Evolutionary conservation across 192 early-diverging fungal species (phyloP), one percentile per base, ranked within the genome.

Genomic region (Powellomyces hirtus): DNA sequence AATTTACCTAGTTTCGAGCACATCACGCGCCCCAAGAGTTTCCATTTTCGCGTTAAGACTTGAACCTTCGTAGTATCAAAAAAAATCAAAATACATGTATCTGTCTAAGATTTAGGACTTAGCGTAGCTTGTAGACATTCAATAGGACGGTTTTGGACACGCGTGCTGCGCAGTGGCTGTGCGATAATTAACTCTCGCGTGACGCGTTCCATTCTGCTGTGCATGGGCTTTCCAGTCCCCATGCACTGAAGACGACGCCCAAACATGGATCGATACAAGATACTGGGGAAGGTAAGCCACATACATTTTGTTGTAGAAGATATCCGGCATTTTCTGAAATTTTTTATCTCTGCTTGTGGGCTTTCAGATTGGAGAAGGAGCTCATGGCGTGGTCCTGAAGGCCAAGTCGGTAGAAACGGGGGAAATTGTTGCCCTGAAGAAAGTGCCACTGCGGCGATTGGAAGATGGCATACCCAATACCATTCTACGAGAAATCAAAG

Each of bases 21-120:
- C 35, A 65, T 94, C 34, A 88, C 88, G 16, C 70, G 88, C 52
- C 81, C 84, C 68, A 89, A 89, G 75, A 82, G 82, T 4, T 89
- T 84, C 74, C 86, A 89, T 42, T 73, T 89, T 49, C 74, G 84
- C 4, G 51, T 53, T 1, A 55, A 66, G 50, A 55, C 38, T 29
- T 63, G 42, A 63, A 27, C 50, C 7, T 52, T 8, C 18, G 18
- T 42, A 42, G n/a, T n/a, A n/a, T n/a, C n/a, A n/a, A n/a, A n/a
- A n/a, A n/a, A n/a, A n/a, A n/a, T n/a, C n/a, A n/a, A n/a, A n/a
- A n/a, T n/a, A n/a, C n/a, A n/a, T n/a, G n/a, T n/a, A n/a, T n/a
- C n/a, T n/a, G n/a, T n/a, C n/a, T n/a, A n/a, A n/a, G n/a, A n/a
- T n/a, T n/a, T n/a, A n/a, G n/a, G n/a, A n/a, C n/a, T n/a, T n/a